Conservation (phyloP, 352 stramenopile species). For the Phytopythium kandeliae region DNA sequence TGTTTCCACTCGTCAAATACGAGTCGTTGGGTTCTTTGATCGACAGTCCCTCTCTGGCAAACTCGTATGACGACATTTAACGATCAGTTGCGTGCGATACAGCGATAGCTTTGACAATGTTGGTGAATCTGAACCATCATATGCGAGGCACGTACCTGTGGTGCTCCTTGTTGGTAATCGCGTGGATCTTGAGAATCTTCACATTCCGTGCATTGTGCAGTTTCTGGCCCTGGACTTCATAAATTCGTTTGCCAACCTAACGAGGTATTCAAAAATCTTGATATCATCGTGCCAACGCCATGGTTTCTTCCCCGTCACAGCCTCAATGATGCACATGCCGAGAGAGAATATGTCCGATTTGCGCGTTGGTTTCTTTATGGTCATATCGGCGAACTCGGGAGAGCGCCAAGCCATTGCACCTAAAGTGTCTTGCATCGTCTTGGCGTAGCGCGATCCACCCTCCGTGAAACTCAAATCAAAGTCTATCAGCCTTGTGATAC, state of each 20-base stretch:
- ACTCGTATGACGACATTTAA: too few relatives aligned
- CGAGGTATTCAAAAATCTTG: too few relatives aligned
- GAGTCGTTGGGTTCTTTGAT: conserved; percentile 83
- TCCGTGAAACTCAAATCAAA: conserved; percentile 6
- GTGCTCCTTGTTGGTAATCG: conserved; percentile 85
- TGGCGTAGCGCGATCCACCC: not conserved
- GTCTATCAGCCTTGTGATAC: not conserved
- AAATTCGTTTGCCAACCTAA: conserved; percentile 83
- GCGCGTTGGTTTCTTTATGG: not conserved
- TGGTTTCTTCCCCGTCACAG: too few relatives aligned
- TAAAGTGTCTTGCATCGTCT: conserved; percentile 2
- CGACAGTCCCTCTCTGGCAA: conserved; percentile 80
- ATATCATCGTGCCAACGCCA: too few relatives aligned
- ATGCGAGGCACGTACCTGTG: conserved; percentile 41
- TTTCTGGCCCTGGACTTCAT: conserved; percentile 85
- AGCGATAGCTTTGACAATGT: too few relatives aligned
- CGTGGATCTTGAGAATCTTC: conserved; percentile 83
- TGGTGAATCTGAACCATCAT: not conserved
- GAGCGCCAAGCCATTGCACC: conserved; percentile 4
- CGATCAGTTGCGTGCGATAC: too few relatives aligned
- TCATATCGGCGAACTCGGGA: conserved; percentile 5
- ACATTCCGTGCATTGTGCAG: conserved; percentile 81
- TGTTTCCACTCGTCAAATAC: conserved; percentile 83
- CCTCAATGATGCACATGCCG: too few relatives aligned
- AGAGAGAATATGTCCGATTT: conserved; percentile 2